Base-by-base conservation (phyloP, 257 asterid species). In the Rubia yunnanensis region DNA sequence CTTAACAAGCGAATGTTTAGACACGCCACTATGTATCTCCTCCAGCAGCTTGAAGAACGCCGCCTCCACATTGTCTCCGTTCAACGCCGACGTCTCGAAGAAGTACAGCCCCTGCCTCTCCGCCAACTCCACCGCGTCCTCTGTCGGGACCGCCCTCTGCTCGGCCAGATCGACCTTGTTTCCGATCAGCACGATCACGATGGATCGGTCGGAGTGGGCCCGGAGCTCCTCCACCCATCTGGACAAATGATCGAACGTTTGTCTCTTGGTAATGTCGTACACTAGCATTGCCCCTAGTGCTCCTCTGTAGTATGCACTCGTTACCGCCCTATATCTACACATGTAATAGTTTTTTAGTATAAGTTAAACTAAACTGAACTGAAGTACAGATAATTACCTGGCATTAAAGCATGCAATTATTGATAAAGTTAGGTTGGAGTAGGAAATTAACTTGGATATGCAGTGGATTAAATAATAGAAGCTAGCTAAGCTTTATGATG, bases 271-370 rank as follows among this genome's bases (percentile, higher is more conserved):
- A 3, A 83, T 80, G 50, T 86, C 95, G 73, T 86, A 86, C 5
- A 86, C 91, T 27, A 86, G n/a, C 91, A 84, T 77, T 2, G 91
- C 91, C 73, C 95, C 95, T 3, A 86, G 70, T 0, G 95, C 91
- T 4, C 91, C 95, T 67, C 95, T 80, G 84, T 86, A 86, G 63
- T 84, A 84, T 5, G 91, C 91, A 67, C 95, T 84, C 34, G 95
- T 86, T 13, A 86, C 91, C 0, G 91, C 95, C 54, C 95, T 71
- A 73, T 86, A 86, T 80, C 94, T 79, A 77, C 48, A 4, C 32
- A 44, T 14, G 52, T 39, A 10, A n/a, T n/a, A n/a, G n/a, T n/a
- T n/a, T n/a, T n/a, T n/a, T n/a, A n/a, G n/a, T n/a, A n/a, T n/a
- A n/a, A n/a, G n/a, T n/a, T n/a, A n/a, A n/a, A n/a, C n/a, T n/a